Base-by-base conservation (phyloP, 1,139 yeast species). In the Saccharomyces hybrid region DNA sequence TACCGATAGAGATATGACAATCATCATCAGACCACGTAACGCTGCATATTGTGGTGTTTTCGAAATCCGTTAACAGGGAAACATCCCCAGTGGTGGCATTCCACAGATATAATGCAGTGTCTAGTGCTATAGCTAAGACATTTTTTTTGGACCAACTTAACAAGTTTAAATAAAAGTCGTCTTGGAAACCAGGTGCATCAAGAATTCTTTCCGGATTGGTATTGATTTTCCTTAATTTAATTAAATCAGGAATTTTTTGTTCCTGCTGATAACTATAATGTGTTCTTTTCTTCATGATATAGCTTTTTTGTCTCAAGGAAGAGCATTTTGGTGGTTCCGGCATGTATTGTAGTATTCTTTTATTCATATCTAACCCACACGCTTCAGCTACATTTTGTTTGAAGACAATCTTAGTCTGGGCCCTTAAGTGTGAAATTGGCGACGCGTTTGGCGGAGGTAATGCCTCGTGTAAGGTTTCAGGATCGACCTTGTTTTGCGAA, bases 151-250 rank as follows among this genome's bases (percentile, higher is more conserved):
- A 90, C 99, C 99, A 93, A 58, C 93, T 84, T 56, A 93, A 73
- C 53, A 93, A 75, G 69, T 90, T 91, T 54, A 91, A 78, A 70
- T 93, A 93, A 70, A 90, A 95, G 72, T 93, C 99, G 70, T 93
- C 97, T 41, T 86, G 80, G 55, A 91, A 78, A 0, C 97, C 97
- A 0, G 99, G 99, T 0, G 99, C 99, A 73, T 93, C 99, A 50
- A 93, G 77, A 1, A 93, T 96, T 61, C 96, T 79, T 63, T 89
- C 97, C 0, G 99, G 98, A 14, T 90, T 89, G 0, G 89, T 82
- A 13, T 96, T 90, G 48, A 93, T 80, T 63, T 85, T 86, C 61
- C 96, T 74, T 49, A 79, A 69, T 62, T 80, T 73, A 16, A 73
- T 68, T 16, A 73, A 61, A 48, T 67, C 59, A 23, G 34, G 28